phyloP scores from a whole-genome alignment of 805 yeast species.

The Candida germanica region DNA sequence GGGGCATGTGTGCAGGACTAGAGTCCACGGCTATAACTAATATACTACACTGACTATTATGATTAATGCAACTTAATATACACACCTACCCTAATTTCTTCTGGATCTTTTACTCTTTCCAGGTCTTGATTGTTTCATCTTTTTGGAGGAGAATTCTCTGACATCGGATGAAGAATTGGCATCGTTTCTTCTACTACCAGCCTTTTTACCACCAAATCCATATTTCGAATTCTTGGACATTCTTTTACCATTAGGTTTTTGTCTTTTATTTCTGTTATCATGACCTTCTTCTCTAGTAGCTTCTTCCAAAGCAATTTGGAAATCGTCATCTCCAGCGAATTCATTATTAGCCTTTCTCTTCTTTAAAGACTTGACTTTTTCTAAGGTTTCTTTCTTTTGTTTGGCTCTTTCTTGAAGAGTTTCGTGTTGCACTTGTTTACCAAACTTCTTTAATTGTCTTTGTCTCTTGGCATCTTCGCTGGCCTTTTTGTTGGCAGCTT shows the following conservation, averaged over 20 bases:
- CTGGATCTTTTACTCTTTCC: slow-evolving; percentile 41
- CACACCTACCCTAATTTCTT: not conserved
- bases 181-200: slow-evolving; percentile 70
- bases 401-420: slow-evolving; percentile 90
- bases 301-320: slow-evolving; percentile 91
- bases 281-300: slow-evolving; percentile 59
- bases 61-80: no score
- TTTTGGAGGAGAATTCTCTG: slow-evolving; percentile 51
- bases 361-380: slow-evolving; percentile 86
- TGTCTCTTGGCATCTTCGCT: slow-evolving; percentile 92
- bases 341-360: slow-evolving; percentile 81
- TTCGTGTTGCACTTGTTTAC: slow-evolving; percentile 94
- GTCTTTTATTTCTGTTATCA: slow-evolving; percentile 38
- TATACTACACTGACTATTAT: no score
- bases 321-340: slow-evolving; percentile 63
- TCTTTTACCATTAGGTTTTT: slow-evolving; percentile 62
- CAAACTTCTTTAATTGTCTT: slow-evolving; percentile 92
- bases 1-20: no score
- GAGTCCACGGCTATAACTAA: no score
- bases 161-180: slow-evolving; percentile 69
- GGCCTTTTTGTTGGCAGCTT: slow-evolving; percentile 81
- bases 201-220: slow-evolving; percentile 77
- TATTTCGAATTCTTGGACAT: slow-evolving; percentile 68
- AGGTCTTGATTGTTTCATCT: slow-evolving; percentile 50
- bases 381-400: slow-evolving; percentile 87